Percentiles rank a stretch among this genome's conserved stretches.
These are phyloP conservation scores for Dittrichia graveolens DNA, from an alignment of 129 eudicot species.

Conservation along the genomic window DNA sequence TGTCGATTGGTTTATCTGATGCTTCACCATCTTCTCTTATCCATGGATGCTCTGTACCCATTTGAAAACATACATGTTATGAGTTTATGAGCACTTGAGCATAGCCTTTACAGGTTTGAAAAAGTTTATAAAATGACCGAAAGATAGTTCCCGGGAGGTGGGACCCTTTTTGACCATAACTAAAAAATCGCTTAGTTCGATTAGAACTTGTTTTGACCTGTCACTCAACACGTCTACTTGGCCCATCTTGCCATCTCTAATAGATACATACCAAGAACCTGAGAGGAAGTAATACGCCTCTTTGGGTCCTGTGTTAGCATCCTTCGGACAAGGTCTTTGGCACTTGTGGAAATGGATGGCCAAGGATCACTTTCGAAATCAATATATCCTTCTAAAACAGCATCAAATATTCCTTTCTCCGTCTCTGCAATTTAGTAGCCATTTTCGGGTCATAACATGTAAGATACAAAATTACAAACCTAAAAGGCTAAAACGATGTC, in stretches of 20 bases:
- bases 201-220: too few species aligned
- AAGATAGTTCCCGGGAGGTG: too few species aligned
- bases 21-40: constrained; percentile 85
- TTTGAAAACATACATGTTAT: constrained; percentile 9
- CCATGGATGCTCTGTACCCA: constrained; percentile 84
- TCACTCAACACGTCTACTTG: too few species aligned
- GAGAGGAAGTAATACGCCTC: constrained; percentile 74
- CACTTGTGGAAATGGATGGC: constrained; percentile 81
- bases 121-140: too few species aligned
- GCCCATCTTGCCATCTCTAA: too few species aligned
- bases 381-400: constrained; percentile 64
- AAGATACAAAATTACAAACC: not conserved
- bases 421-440: constrained; percentile 46
- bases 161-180: too few species aligned
- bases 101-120: too few species aligned
- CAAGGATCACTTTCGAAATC: constrained; percentile 79
- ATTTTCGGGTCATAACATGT: constrained; percentile 4
- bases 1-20: constrained; percentile 90
- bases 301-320: constrained; percentile 83
- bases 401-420: constrained; percentile 83
- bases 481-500: not conserved
- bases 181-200: too few species aligned
- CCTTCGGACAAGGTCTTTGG: constrained; percentile 77
- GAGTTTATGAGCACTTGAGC: too few species aligned
- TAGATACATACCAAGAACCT: constrained; percentile 71